phyloP scores from a whole-genome alignment of 768 basidiomycete genomes.

The Lentinula sp. region DNA sequence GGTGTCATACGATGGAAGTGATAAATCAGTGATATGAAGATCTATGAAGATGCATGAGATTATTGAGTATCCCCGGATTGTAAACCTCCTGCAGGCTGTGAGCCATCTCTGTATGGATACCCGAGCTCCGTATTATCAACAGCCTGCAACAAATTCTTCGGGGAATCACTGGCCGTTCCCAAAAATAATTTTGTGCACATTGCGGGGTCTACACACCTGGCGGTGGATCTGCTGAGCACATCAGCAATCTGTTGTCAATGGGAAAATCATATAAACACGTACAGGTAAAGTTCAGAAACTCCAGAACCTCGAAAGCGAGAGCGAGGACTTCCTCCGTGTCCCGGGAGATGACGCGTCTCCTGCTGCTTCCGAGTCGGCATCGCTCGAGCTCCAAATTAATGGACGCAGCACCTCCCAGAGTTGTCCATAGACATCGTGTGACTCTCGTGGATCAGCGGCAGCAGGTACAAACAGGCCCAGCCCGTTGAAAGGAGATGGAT shows the following conservation, averaged over 20 bases:
- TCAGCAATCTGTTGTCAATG: not conserved
- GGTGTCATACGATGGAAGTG: not conserved
- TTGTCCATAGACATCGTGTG: constrained; percentile 5
- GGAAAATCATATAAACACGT: too few relatives aligned
- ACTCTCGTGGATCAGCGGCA: not conserved
- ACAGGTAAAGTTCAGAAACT: not conserved
- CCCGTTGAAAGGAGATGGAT: constrained; percentile 5
- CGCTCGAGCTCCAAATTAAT: not conserved
- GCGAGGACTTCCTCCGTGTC: not conserved
- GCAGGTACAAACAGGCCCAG: constrained; percentile 6
- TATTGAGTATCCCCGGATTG: not conserved
- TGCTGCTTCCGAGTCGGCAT: not conserved
- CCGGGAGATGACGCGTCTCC: not conserved
- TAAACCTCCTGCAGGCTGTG: too few relatives aligned
- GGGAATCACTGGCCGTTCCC: too few relatives aligned
- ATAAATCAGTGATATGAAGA: not conserved
- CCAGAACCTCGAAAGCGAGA: not conserved
- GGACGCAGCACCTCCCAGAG: constrained; percentile 6
- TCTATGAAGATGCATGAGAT: not conserved
- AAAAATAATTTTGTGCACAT: too few relatives aligned
- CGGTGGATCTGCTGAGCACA: not conserved
- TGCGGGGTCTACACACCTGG: too few relatives aligned
- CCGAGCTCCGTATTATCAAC: too few relatives aligned
- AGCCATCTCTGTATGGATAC: too few relatives aligned
- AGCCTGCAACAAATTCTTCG: too few relatives aligned